Percentiles rank a stretch among this genome's conserved stretches.
These are phyloP conservation scores for Arctium lappa DNA, from an alignment of 129 eudicot genomes.

Conservation along the genomic window DNA sequence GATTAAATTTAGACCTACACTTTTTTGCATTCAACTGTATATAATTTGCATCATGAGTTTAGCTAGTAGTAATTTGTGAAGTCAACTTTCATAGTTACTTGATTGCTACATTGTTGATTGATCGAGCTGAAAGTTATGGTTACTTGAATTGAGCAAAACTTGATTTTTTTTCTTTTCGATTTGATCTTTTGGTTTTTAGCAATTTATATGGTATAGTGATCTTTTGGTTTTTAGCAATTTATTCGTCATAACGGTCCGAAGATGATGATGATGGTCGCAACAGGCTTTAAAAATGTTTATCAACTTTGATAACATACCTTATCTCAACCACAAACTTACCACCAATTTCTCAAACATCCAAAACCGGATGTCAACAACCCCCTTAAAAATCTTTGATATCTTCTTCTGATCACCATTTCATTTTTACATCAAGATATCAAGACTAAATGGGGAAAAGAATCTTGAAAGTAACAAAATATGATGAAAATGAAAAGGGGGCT, in stretches of 20 bases:
- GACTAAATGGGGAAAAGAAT: not conserved
- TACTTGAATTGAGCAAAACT: too few relatives aligned
- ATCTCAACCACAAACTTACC: conserved; percentile 44
- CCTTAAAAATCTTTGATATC: not conserved
- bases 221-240: too few relatives aligned
- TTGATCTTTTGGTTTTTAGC: too few relatives aligned
- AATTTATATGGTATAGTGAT: too few relatives aligned
- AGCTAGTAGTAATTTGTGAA: too few relatives aligned
- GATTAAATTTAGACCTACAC: too few relatives aligned
- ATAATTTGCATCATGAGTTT: too few relatives aligned
- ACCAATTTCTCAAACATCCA: conserved; percentile 52
- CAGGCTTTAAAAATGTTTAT: conserved; percentile 61
- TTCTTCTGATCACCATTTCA: not conserved
- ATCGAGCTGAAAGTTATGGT: too few relatives aligned
- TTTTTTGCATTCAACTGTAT: too few relatives aligned
- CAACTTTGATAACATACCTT: conserved; percentile 79
- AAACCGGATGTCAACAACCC: conserved; percentile 38
- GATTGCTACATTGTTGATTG: too few relatives aligned
- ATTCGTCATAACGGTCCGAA: conserved; percentile 39
- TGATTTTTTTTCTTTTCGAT: too few relatives aligned
- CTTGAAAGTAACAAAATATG: not conserved
- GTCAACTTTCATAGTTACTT: too few relatives aligned
- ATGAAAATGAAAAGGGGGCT: not conserved
- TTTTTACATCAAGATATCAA: not conserved
- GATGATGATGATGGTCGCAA: conserved; percentile 34